A percentile compares a stretch with the other conserved stretches of the same genome.
phyloP scores from a whole-genome alignment of 73 alveolate genomes.

The Paramecium biaurelia region DNA sequence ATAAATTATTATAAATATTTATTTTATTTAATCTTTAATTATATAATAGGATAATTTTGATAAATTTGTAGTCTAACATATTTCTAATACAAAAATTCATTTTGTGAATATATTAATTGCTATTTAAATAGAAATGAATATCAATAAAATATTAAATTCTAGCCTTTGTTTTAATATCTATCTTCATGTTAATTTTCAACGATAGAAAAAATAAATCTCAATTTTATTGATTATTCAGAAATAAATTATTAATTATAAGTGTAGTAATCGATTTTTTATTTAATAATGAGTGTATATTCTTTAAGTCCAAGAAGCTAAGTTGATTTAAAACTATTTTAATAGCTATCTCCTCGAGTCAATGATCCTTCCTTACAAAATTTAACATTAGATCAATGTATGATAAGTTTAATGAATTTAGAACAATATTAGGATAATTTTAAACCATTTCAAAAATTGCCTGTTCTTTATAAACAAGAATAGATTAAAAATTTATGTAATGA shows the following conservation, averaged over 20 bases:
- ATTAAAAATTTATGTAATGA: background rate
- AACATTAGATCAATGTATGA: background rate
- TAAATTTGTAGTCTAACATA: too few species aligned
- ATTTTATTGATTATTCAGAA: background rate
- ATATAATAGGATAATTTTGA: too few species aligned
- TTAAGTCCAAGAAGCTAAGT: background rate
- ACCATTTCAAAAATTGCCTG: background rate
- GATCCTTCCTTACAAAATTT: background rate
- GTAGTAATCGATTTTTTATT: background rate
- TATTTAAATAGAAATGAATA: too few species aligned
- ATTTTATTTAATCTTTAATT: too few species aligned
- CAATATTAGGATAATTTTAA: background rate
- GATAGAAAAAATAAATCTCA: background rate
- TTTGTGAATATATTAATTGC: too few species aligned
- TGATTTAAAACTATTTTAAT: background rate
- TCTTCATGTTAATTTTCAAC: too few species aligned
- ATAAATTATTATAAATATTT: too few species aligned
- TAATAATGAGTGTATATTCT: background rate
- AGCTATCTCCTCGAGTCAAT: background rate
- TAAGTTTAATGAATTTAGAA: background rate
- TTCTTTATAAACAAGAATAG: background rate
- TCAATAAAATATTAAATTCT: background rate
- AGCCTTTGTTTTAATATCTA: too few species aligned
- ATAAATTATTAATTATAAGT: background rate
- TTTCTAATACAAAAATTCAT: background rate